A percentile compares a stretch with the other conserved stretches of the same genome.
phyloP scores from a whole-genome alignment of 345 rosid species.

The Bruguiera parviflora region DNA sequence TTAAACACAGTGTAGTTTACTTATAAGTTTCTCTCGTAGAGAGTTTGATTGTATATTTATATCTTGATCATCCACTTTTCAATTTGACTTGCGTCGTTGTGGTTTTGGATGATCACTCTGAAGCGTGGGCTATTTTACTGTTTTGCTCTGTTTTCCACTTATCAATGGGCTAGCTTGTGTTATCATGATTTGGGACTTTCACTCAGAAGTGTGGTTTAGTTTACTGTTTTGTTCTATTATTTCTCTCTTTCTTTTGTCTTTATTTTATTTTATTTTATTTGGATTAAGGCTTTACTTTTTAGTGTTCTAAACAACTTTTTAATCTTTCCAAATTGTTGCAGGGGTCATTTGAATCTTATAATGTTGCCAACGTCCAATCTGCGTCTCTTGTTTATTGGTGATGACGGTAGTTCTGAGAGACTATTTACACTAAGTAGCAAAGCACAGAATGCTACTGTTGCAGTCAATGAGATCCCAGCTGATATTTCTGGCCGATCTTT shows the following conservation, averaged over 20 bases:
- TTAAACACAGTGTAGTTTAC: no score
- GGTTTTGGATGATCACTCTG: neutral
- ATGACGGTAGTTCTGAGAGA: conserved; percentile 70
- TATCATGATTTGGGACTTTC: no score
- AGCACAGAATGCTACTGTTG: conserved; percentile 45
- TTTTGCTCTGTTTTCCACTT: neutral
- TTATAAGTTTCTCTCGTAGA: no score
- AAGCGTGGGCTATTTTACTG: neutral
- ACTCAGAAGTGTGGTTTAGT: neutral
- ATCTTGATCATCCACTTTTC: no score
- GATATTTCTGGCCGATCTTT: conserved; percentile 92
- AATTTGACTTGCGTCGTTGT: no score
- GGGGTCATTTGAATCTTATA: conserved; percentile 79
- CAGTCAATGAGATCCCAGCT: conserved; percentile 54
- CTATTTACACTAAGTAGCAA: conserved; percentile 55
- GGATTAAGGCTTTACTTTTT: neutral
- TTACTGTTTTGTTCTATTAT: neutral
- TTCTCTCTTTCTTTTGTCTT: neutral
- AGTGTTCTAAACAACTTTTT: conserved; percentile 5
- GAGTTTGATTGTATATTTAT: no score
- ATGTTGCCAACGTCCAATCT: conserved; percentile 82
- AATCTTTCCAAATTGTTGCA: conserved; percentile 23
- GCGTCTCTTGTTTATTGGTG: conserved; percentile 77
- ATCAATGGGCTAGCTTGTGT: no score
- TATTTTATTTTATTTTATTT: no score